A percentile compares a stretch with the other conserved stretches of the same genome.
phyloP scores from a whole-genome alignment of 768 basidiomycete species.

The Phylloporus sp. region DNA sequence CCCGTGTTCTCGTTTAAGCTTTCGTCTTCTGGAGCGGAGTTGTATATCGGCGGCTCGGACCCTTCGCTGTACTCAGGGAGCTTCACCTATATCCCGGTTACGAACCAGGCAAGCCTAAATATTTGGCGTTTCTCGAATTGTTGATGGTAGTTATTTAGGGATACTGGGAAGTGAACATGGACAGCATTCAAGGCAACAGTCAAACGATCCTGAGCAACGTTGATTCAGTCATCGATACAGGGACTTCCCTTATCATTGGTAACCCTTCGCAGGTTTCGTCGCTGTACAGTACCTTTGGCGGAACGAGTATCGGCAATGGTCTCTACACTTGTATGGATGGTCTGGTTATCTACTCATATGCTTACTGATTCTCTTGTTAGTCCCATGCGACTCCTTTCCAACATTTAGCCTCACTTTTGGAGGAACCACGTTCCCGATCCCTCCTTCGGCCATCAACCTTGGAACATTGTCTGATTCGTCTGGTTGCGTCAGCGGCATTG shows the following conservation, averaged over 20 bases:
- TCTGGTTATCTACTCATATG: too few relatives aligned
- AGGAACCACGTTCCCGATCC: conserved; percentile 33
- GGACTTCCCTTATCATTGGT: conserved; percentile 12
- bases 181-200: conserved; percentile 2
- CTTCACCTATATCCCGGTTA: conserved; percentile 32
- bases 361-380: conserved; percentile 8
- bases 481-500: conserved; percentile 31
- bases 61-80: conserved; percentile 34
- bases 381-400: conserved; percentile 30
- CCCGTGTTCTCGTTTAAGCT: conserved; percentile 48
- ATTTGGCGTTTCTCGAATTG: background rate
- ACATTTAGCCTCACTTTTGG: conserved; percentile 34
- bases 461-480: conserved; percentile 28
- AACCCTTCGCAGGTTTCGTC: background rate
- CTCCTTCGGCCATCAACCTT: conserved; percentile 33
- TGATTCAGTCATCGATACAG: conserved; percentile 17
- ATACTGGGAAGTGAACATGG: conserved; percentile 14
- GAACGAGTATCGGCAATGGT: conserved; percentile 21
- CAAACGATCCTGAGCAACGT: background rate
- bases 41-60: conserved; percentile 42
- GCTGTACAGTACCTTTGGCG: background rate
- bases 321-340: conserved; percentile 33
- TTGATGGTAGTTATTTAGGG: too few relatives aligned
- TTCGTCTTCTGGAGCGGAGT: conserved; percentile 32
- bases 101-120: conserved; percentile 13